Base-by-base conservation (phyloP, 2,329 filamentous ascomycete genomes). In the Clonostachys rhizophaga region DNA sequence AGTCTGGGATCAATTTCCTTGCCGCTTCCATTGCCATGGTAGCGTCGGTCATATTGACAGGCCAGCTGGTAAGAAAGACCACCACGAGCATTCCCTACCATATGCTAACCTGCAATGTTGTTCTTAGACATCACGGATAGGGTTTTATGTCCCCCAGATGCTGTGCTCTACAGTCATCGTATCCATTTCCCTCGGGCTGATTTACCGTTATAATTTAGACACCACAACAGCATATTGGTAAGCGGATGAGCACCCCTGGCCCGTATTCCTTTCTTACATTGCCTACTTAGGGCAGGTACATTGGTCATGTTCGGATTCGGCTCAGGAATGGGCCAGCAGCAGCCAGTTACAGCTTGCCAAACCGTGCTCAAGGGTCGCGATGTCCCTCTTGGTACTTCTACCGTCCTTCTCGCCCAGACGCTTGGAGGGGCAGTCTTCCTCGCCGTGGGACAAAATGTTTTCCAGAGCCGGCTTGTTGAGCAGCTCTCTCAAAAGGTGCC, bases 401-500 rank as follows among this genome's bases (percentile, higher is more conserved):
- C 51, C 9, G 37, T 54, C 18, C 47, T 51, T 34, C 35, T 48
- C 17, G 46, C 47, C 3, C 52, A 56, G 20, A 44, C 50, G 2
- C 42, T 56, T 5, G 53, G 51, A 16, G 54, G 49, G 17, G 48
- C 46, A 7, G 34, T 52, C 20, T 52, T 54, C 34, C 45, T 54
- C 14, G 47, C 48, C 8, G 44, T 56, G 34, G 49, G 52, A 9
- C 46, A 52, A 16, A 47, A 46, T n/a, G 46, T 57, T 11, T 53
- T 55, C 40, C 51, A 52, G 12, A 39, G 45, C 13, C 43, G 48
- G 17, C 47, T 56, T 14, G 16, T 51, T 10, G 41, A 40, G 37
- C 18, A 42, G n/a, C n/a, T 51, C n/a, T 16, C 34, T 20, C 20
- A 5, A 6, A 42, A 50, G 7, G 62, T 59, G 8, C 66, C 67